phyloP scores from a whole-genome alignment of 2,329 filamentous ascomycete genomes.

The Lachnum nothofagi region DNA sequence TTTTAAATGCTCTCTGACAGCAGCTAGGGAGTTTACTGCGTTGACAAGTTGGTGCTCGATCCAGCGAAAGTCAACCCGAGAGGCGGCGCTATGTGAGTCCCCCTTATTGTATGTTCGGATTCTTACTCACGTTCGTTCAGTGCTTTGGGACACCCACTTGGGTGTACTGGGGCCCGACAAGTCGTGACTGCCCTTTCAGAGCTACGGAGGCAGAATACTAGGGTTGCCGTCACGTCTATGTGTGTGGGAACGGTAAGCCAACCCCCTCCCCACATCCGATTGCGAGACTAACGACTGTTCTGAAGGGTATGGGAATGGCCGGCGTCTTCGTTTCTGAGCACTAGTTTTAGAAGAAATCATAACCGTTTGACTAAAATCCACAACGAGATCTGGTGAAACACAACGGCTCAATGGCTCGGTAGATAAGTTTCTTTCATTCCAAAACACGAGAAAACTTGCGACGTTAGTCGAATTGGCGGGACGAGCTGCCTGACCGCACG shows the following conservation, averaged over 20 bases:
- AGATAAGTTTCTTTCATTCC: too few species aligned
- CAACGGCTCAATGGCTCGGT: too few species aligned
- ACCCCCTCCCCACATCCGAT: neutral
- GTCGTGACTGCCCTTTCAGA: conserved; percentile 88
- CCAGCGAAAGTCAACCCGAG: conserved; percentile 90
- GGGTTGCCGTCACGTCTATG: conserved; percentile 89
- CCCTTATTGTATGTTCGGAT: neutral
- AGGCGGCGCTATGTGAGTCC: conserved; percentile 69
- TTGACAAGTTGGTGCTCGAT: conserved; percentile 77
- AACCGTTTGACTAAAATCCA: too few species aligned
- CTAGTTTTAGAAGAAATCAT: conserved; percentile 8
- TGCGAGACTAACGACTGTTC: neutral
- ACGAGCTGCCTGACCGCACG: too few species aligned
- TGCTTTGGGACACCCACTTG: conserved; percentile 88
- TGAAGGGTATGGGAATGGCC: conserved; percentile 80
- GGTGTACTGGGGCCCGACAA: conserved; percentile 87
- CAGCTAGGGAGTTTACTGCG: conserved; percentile 62
- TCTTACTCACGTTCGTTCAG: conserved; percentile 2
- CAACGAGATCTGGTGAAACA: too few species aligned
- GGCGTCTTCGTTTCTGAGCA: conserved; percentile 93
- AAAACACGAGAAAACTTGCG: too few species aligned
- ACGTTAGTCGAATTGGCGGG: too few species aligned
- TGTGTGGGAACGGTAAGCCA: conserved; percentile 71
- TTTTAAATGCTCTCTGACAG: neutral
- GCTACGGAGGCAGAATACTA: conserved; percentile 74